Evolutionary conservation across 441 rosid genomes (phyloP).

Genomic region (Erodium texanum): DNA sequence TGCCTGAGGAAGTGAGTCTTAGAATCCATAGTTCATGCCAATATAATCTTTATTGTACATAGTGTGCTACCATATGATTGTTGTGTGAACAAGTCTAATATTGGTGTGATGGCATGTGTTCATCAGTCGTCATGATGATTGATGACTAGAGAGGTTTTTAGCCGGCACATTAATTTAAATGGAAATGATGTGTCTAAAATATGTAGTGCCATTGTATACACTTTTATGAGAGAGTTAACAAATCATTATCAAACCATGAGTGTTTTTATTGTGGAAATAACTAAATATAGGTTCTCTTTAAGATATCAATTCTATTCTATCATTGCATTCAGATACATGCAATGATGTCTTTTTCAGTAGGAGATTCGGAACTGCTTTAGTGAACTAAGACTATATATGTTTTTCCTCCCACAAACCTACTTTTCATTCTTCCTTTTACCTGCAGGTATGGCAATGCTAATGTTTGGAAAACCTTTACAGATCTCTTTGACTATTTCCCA

Average conservation of each 20-base stretch:
- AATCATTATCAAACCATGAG: not conserved
- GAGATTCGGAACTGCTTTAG: not conserved
- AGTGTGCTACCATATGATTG: not conserved
- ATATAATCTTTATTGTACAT: not conserved
- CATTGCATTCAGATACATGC: not conserved
- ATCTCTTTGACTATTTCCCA: constrained; percentile 86
- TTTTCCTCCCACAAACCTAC: not conserved
- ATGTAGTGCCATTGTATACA: not conserved
- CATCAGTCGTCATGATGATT: not conserved
- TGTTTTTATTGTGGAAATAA: not conserved
- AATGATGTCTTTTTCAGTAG: not conserved
- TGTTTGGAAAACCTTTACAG: constrained; percentile 90
- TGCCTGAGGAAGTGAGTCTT: constrained; percentile 83
- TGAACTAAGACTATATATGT: not conserved
- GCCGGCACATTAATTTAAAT: too few species aligned
- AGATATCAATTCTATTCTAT: too few species aligned
- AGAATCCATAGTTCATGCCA: constrained; percentile 13
- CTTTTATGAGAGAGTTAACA: not conserved
- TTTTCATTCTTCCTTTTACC: constrained; percentile 4
- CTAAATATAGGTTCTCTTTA: not conserved
- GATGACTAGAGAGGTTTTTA: not conserved
- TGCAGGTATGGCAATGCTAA: constrained; percentile 87
- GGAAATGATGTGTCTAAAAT: not conserved
- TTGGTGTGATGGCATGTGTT: not conserved
- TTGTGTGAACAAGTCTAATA: not conserved